phyloP scores from a whole-genome alignment of 345 rosid species.

The Murraya paniculata region DNA sequence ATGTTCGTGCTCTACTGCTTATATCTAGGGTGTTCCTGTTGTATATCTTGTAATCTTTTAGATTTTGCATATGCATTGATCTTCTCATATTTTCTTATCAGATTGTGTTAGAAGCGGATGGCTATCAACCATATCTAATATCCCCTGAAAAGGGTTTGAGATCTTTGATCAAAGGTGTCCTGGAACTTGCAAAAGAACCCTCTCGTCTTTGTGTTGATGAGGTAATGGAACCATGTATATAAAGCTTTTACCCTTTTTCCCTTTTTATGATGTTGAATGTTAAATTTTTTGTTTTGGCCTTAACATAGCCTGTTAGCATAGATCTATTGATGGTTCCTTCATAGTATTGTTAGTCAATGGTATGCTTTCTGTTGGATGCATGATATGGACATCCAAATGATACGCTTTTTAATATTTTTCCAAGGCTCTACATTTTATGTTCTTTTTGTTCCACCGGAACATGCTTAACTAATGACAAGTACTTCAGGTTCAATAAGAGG shows the following conservation, averaged over 20 bases:
- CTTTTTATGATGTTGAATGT: background rate
- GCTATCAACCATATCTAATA: slow-evolving; percentile 85
- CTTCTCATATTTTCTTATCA: slow-evolving; percentile 18
- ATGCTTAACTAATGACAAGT: background rate
- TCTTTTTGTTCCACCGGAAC: background rate
- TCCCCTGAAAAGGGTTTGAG: slow-evolving; percentile 84
- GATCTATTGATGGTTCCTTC: background rate
- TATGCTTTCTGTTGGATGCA: background rate
- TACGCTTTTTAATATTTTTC: slow-evolving; percentile 9
- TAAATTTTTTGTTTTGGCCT: background rate
- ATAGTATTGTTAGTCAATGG: background rate
- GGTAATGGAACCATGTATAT: slow-evolving; percentile 33
- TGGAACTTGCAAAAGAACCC: slow-evolving; percentile 80
- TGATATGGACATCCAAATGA: background rate
- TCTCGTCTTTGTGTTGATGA: slow-evolving; percentile 77
- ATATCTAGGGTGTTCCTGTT: background rate
- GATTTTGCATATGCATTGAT: slow-evolving; percentile 1
- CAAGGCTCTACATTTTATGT: slow-evolving; percentile 3
- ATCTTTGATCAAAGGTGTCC: slow-evolving; percentile 69
- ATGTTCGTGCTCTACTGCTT: slow-evolving; percentile 1
- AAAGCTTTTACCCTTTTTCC: background rate
- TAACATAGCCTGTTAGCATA: background rate
- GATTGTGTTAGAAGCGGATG: slow-evolving; percentile 86
- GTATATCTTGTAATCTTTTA: background rate
- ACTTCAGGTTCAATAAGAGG: background rate